Evolutionary conservation across 345 rosid species (phyloP), one percentile per base, ranked within the genome.

Genomic region (Odontarrhena argentea): DNA sequence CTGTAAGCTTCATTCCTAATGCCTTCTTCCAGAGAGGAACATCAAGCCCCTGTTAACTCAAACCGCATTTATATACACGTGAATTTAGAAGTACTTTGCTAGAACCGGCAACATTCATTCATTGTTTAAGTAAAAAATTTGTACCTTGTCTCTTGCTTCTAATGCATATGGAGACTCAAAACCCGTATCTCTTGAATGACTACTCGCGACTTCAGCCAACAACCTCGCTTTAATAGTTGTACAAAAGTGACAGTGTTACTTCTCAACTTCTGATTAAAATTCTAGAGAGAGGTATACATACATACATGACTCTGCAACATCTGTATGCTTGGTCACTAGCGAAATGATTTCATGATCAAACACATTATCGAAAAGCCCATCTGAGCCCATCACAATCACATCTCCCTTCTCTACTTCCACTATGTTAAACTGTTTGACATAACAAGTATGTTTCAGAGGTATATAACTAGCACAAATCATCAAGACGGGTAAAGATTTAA

Each of bases 331-430:
- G 45, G 76, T 74, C 48, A 85, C 65, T 22, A 74, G 51, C 0
- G 96, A 79, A 78, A 87, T 68, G 8, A 93, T 87, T 77, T 93
- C 98, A 18, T 79, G 73, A 73, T 88, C 93, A 32, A 87, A 93
- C 14, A 86, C 80, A 26, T 90, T 90, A 78, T 93, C 98, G 14
- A 86, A 93, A 9, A 93, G 94, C 15, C 98, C 98, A 67, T 87
- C 96, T 1, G 97, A 86, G 28, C 97, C 96, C 93, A 92, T 85
- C 63, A 93, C 86, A 6, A 87, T 62, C 50, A 68, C 76, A 56
- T 89, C 96, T 66, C 92, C 86, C 61, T 86, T 87, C 58, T 55
- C 56, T 60, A 87, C 53, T 65, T 85, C 86, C 69, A 87, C 71
- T 46, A 66, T 77, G 76, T 84, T 84, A 60, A 93, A 84, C 97